phyloP scores from a whole-genome alignment of 1,284 basidiomycete genomes.

The Xanthoconium separans region DNA sequence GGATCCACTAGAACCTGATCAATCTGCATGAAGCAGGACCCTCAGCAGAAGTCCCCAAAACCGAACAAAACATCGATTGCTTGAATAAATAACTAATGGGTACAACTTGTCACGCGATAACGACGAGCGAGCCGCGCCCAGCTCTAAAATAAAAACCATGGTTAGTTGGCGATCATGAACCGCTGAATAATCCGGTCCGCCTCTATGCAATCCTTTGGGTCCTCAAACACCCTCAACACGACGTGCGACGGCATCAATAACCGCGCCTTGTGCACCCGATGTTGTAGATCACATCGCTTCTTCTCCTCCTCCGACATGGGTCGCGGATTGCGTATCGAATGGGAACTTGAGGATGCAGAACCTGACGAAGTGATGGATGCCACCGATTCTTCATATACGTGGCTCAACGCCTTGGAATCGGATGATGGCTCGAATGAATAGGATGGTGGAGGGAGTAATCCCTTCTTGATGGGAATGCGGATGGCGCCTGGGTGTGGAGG shows the following conservation, averaged over 20 bases:
- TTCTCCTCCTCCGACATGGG: conserved; percentile 49
- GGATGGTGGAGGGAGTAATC: conserved; percentile 30
- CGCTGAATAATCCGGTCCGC: conserved; percentile 39
- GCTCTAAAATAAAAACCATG: not conserved
- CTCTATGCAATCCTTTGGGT: conserved; percentile 67
- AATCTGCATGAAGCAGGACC: not conserved
- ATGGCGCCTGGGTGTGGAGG: conserved; percentile 3
- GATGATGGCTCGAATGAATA: conserved; percentile 13
- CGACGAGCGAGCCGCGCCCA: not conserved
- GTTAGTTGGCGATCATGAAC: conserved; percentile 1
- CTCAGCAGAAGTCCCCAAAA: not conserved
- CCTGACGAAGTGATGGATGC: conserved; percentile 17
- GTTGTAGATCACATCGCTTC: conserved; percentile 56
- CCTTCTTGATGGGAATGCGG: conserved; percentile 16
- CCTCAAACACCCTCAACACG: conserved; percentile 60
- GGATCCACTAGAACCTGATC: not conserved
- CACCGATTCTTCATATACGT: conserved; percentile 18
- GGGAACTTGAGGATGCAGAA: conserved; percentile 21
- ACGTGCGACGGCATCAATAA: conserved; percentile 53
- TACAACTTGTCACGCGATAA: too few species aligned
- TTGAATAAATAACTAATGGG: not conserved
- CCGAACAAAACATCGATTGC: not conserved
- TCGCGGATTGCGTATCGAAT: conserved; percentile 8
- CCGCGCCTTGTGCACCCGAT: conserved; percentile 59
- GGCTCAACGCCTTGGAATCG: not conserved